A percentile compares a stretch with the other conserved stretches of the same genome.
These are phyloP conservation scores for Cudoniella acicularis DNA, from an alignment of 495 filamentous ascomycete species.

Conservation along the genomic window DNA sequence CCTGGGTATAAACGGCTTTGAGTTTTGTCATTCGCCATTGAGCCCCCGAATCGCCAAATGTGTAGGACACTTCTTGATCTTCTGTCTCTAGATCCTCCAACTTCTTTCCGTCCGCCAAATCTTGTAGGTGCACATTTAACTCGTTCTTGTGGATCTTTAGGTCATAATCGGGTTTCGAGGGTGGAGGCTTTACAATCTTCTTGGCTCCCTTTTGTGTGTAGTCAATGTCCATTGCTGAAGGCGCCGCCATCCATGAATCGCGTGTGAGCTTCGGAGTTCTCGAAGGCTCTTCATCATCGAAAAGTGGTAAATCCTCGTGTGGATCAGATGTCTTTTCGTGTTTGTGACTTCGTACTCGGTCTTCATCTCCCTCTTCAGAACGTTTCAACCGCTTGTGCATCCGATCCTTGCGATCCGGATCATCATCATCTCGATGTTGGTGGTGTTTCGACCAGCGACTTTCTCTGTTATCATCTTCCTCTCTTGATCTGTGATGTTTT, in stretches of 20 bases:
- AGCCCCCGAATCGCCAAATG: constrained; percentile 84
- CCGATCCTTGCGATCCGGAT: constrained; percentile 33
- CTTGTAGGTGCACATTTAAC: constrained; percentile 68
- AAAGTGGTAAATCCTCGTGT: constrained; percentile 43
- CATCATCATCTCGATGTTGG: constrained; percentile 30
- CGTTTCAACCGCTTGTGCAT: constrained; percentile 41
- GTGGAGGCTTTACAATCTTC: constrained; percentile 42
- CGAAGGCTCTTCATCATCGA: constrained; percentile 39
- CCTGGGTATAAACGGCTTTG: constrained; percentile 76
- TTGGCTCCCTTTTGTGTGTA: constrained; percentile 69
- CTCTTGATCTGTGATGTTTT: constrained; percentile 33
- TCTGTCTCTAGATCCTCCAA: constrained; percentile 43
- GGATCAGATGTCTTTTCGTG: constrained; percentile 41
- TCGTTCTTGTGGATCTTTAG: constrained; percentile 79
- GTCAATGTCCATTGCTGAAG: constrained; percentile 76
- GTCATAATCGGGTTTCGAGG: constrained; percentile 61
- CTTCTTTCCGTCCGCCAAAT: constrained; percentile 53
- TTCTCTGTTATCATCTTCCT: constrained; percentile 32
- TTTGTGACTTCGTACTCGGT: constrained; percentile 29
- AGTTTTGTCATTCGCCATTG: constrained; percentile 96
- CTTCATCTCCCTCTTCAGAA: constrained; percentile 36
- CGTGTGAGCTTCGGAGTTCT: constrained; percentile 41
- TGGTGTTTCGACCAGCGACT: constrained; percentile 39
- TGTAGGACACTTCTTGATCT: constrained; percentile 70
- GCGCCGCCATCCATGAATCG: constrained; percentile 94